Evolutionary conservation across 2,329 filamentous ascomycete species (phyloP).

Genomic region (Sporothrix pallida): DNA sequence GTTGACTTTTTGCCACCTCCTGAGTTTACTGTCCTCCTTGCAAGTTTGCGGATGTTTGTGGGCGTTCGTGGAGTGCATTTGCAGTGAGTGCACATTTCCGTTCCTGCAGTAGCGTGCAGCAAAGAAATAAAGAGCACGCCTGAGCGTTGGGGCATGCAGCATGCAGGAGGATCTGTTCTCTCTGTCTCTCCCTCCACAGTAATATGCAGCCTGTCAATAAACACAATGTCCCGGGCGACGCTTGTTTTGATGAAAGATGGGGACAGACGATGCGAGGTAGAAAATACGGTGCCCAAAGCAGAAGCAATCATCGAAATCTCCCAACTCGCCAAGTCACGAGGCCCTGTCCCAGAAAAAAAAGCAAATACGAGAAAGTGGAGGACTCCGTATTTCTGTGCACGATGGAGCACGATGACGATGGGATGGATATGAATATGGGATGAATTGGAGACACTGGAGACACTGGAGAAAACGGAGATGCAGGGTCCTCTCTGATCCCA

Average conservation of each 20-base stretch:
- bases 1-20: conserved; percentile 11
- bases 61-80: background rate
- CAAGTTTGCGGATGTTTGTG: background rate
- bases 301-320: background rate
- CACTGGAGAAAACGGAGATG: background rate
- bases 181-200: too few relatives aligned
- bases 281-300: background rate
- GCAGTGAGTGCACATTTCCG: background rate
- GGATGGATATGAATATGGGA: background rate
- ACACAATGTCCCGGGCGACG: background rate
- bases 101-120: conserved; percentile 19
- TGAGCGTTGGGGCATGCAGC: background rate
- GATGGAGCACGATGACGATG: background rate
- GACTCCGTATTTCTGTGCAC: background rate
- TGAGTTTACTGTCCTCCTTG: background rate
- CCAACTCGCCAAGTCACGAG: background rate
- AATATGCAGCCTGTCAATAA: background rate
- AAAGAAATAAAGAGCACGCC: background rate
- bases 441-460: conserved; percentile 1
- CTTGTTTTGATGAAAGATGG: background rate
- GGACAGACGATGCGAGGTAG: background rate
- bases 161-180: too few relatives aligned
- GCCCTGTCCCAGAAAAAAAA: background rate
- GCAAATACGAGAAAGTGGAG: conserved; percentile 5
- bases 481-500: background rate